Percentiles rank a stretch among this genome's conserved stretches.
These are phyloP conservation scores for Leucosporidium creatinivorum DNA, from an alignment of 768 basidiomycete genomes.

Conservation along the genomic window DNA sequence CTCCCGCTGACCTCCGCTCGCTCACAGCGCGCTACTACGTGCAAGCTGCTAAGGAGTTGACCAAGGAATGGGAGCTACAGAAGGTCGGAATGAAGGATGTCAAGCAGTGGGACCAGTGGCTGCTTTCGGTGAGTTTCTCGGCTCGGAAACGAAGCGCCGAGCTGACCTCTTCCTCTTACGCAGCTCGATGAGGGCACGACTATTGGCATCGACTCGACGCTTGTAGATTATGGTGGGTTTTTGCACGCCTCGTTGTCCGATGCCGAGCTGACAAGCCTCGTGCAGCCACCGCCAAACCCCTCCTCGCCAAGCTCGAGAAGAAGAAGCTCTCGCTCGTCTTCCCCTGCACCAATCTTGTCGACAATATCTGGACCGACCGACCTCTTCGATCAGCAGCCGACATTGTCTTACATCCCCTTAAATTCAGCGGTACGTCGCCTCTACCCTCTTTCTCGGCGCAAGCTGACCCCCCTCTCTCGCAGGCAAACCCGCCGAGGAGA, in stretches of 20 bases:
- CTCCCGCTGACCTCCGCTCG: background rate
- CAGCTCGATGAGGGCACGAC: slow-evolving; percentile 44
- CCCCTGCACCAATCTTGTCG: slow-evolving; percentile 70
- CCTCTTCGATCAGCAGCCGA: slow-evolving; percentile 60
- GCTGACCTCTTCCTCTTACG: background rate
- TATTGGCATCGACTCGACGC: slow-evolving; percentile 77
- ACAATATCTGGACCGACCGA: slow-evolving; percentile 71
- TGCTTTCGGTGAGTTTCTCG: slow-evolving; percentile 37
- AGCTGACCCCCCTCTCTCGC: slow-evolving; percentile 6
- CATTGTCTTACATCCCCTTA: slow-evolving; percentile 61
- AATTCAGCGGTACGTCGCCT: slow-evolving; percentile 46
- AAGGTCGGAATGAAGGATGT: slow-evolving; percentile 53
- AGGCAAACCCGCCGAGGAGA: slow-evolving; percentile 54
- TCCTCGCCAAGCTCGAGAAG: slow-evolving; percentile 55
- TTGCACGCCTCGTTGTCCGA: slow-evolving; percentile 41
- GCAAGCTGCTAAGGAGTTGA: slow-evolving; percentile 32
- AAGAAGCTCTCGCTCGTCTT: slow-evolving; percentile 61
- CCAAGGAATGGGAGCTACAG: slow-evolving; percentile 60
- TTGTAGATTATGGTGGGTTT: slow-evolving; percentile 50
- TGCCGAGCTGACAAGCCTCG: background rate
- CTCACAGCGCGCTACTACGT: slow-evolving; percentile 29
- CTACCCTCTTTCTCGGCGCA: background rate
- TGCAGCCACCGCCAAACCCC: slow-evolving; percentile 43
- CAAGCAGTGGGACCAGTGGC: slow-evolving; percentile 72
- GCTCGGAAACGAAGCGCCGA: slow-evolving; percentile 41